phyloP scores from a whole-genome alignment of 2,329 filamentous ascomycete species.

The Aspergillus brasiliensis region DNA sequence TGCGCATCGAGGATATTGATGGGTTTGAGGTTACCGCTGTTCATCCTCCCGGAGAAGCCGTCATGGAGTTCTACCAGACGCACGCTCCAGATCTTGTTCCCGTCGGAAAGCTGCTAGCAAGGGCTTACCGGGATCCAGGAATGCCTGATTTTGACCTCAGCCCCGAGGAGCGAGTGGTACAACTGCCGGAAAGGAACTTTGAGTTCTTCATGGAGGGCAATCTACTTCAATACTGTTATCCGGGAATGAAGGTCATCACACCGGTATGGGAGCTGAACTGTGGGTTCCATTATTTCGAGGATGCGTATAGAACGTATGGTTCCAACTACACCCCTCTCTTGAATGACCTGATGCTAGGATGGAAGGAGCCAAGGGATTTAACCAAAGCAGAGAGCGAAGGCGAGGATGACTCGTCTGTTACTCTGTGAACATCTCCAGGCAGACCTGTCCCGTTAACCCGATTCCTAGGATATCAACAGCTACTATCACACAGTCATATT shows the following conservation, averaged over 20 bases:
- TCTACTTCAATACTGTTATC: constrained; percentile 58
- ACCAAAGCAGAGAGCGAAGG: constrained; percentile 1
- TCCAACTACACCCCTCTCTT: constrained; percentile 67
- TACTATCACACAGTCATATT: not conserved
- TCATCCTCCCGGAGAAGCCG: constrained; percentile 47
- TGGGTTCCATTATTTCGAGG: constrained; percentile 67
- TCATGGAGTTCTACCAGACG: constrained; percentile 51
- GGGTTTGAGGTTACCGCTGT: constrained; percentile 64
- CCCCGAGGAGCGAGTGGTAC: constrained; percentile 32
- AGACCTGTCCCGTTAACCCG: not conserved
- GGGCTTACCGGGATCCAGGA: constrained; percentile 51
- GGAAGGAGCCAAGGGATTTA: constrained; percentile 57
- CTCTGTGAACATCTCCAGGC: not conserved
- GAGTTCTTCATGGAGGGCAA: constrained; percentile 70
- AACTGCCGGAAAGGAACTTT: constrained; percentile 35
- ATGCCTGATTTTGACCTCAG: constrained; percentile 42
- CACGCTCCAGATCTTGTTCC: constrained; percentile 49
- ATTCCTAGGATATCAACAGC: not conserved
- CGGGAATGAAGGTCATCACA: constrained; percentile 65
- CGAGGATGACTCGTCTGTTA: not conserved
- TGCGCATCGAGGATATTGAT: constrained; percentile 52
- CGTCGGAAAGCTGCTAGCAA: constrained; percentile 57
- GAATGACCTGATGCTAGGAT: constrained; percentile 69
- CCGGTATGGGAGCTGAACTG: constrained; percentile 59
- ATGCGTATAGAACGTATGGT: constrained; percentile 57